phyloP scores from a whole-genome alignment of 768 basidiomycete species.

The Amanita phalloides region DNA sequence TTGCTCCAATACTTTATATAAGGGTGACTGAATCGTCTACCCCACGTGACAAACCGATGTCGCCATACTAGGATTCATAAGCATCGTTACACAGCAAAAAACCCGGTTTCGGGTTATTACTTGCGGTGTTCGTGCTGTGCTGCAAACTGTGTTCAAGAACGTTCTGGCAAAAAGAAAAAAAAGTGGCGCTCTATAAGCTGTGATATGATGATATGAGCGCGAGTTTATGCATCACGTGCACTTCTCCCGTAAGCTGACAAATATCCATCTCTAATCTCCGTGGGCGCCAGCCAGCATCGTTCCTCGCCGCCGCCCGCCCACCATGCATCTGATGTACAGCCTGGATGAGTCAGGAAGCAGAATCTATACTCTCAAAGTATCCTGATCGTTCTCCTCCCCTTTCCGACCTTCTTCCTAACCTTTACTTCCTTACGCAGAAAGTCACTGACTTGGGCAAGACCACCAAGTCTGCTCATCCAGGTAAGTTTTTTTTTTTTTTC shows the following conservation, averaged over 20 bases:
- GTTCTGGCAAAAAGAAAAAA: neutral
- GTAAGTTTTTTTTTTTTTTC: constrained; percentile 30
- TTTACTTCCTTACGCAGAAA: constrained; percentile 47
- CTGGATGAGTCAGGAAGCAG: constrained; percentile 68
- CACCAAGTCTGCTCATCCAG: constrained; percentile 96
- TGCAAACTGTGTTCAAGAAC: neutral
- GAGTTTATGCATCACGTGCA: neutral
- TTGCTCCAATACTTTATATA: neutral
- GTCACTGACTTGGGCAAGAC: constrained; percentile 66
- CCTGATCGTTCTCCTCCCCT: constrained; percentile 9
- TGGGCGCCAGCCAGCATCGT: neutral
- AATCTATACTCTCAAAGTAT: constrained; percentile 86
- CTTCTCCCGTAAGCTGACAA: neutral
- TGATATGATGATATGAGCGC: no score
- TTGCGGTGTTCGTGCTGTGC: neutral
- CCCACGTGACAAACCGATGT: neutral
- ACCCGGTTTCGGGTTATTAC: neutral
- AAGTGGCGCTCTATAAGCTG: no score
- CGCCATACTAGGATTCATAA: neutral
- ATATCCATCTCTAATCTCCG: neutral
- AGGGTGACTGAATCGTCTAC: no score
- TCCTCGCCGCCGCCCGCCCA: constrained; percentile 9
- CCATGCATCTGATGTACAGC: constrained; percentile 98
- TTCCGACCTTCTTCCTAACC: neutral
- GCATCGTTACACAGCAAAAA: neutral